These are phyloP conservation scores for Candida mattraensis DNA, from an alignment of 805 yeast genomes.

Conservation along the genomic window DNA sequence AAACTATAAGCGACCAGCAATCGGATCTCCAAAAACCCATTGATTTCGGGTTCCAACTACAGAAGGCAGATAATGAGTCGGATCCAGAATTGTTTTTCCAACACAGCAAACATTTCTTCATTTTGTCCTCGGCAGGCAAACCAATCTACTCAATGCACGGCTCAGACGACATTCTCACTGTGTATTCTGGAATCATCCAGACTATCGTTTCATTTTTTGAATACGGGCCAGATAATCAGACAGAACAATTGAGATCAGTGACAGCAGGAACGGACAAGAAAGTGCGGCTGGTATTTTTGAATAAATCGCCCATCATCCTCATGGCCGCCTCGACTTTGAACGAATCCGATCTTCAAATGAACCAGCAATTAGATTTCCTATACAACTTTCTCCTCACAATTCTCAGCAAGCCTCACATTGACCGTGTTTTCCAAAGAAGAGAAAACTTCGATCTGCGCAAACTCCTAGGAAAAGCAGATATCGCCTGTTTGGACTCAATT, in stretches of 20 bases:
- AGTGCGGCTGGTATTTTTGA: constrained; percentile 55
- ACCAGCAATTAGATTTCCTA: constrained; percentile 66
- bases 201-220: constrained; percentile 74
- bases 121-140: constrained; percentile 83
- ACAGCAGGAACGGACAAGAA: constrained; percentile 41
- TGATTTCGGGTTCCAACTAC: constrained; percentile 23
- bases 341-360: constrained; percentile 51
- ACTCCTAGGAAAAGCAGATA: constrained; percentile 72
- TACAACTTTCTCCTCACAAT: constrained; percentile 81
- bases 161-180: constrained; percentile 60
- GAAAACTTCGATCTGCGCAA: constrained; percentile 82
- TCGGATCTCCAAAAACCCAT: constrained; percentile 13
- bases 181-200: constrained; percentile 78
- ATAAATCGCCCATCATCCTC: constrained; percentile 67
- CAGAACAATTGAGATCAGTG: constrained; percentile 48
- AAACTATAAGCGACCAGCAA: constrained; percentile 3
- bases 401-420: constrained; percentile 75
- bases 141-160: constrained; percentile 83
- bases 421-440: constrained; percentile 63
- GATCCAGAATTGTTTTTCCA: constrained; percentile 34
- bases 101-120: constrained; percentile 66
- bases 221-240: constrained; percentile 35
- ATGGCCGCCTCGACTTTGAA: constrained; percentile 64
- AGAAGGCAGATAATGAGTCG: constrained; percentile 28
- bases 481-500: constrained; percentile 65